A percentile compares a stretch with the other conserved stretches of the same genome.
phyloP scores from a whole-genome alignment of 1,139 yeast genomes.

The Candida anutae region DNA sequence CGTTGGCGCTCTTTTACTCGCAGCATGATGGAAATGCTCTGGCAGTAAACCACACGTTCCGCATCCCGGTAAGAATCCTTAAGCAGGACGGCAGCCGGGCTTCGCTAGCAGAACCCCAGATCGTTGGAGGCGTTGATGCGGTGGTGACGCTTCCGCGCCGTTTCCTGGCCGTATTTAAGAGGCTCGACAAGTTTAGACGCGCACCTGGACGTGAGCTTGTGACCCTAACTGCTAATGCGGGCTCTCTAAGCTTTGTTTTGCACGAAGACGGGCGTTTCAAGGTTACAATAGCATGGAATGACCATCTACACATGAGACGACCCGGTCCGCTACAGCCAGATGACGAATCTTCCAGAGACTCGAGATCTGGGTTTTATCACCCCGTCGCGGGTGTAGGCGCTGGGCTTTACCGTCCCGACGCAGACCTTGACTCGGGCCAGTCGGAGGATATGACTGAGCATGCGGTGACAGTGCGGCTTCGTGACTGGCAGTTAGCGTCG shows the following conservation, averaged over 20 bases:
- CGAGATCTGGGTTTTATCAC: too few species aligned
- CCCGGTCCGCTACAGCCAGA: conserved; percentile 15
- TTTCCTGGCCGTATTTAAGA: conserved; percentile 38
- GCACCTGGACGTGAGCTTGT: conserved; percentile 24
- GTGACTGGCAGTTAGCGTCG: conserved; percentile 54
- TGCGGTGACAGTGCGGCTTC: conserved; percentile 37
- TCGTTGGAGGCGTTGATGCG: conserved; percentile 37
- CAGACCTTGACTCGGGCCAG: conserved; percentile 7
- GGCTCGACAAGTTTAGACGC: conserved; percentile 51
- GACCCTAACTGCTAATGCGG: conserved; percentile 31
- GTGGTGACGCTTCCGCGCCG: conserved; percentile 44
- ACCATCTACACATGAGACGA: conserved; percentile 27
- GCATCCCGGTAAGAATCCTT: conserved; percentile 49
- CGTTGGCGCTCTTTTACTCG: conserved; percentile 45
- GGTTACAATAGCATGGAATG: conserved; percentile 54
- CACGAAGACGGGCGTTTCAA: conserved; percentile 47
- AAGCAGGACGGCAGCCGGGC: conserved; percentile 37
- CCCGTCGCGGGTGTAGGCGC: not conserved
- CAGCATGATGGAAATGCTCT: conserved; percentile 23
- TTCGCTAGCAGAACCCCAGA: conserved; percentile 41
- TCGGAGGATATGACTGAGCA: conserved; percentile 21
- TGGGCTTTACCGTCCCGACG: conserved; percentile 1
- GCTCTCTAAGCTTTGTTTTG: conserved; percentile 40
- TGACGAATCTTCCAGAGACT: conserved; percentile 14
- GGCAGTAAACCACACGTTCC: conserved; percentile 48